phyloP scores from a whole-genome alignment of 495 filamentous ascomycete genomes.

The Penicillium alfredii region DNA sequence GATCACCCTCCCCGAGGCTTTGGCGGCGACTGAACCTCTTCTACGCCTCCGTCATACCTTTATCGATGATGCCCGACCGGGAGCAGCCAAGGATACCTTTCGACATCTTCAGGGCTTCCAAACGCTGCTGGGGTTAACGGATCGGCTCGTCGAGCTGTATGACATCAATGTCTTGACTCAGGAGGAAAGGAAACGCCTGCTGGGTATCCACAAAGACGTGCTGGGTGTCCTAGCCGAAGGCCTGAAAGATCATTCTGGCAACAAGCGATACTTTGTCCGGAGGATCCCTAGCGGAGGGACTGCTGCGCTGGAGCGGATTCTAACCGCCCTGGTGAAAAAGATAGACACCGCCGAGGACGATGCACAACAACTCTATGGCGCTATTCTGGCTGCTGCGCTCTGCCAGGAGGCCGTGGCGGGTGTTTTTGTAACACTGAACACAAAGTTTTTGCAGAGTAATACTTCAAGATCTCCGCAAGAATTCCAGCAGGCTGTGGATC shows the following conservation, averaged over 20 bases:
- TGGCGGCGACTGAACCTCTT: slow-evolving; percentile 34
- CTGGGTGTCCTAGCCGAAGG: slow-evolving; percentile 69
- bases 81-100: slow-evolving; percentile 68
- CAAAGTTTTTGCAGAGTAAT: slow-evolving; percentile 19
- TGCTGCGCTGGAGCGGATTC: slow-evolving; percentile 63
- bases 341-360: slow-evolving; percentile 46
- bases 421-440: slow-evolving; percentile 30
- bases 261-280: slow-evolving; percentile 76
- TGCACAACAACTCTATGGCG: slow-evolving; percentile 73
- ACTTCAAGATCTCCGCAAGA: slow-evolving; percentile 11
- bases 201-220: slow-evolving; percentile 63
- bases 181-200: slow-evolving; percentile 54
- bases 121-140: slow-evolving; percentile 58
- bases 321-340: slow-evolving; percentile 55
- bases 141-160: slow-evolving; percentile 66
- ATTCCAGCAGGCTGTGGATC: slow-evolving; percentile 28
- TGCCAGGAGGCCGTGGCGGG: slow-evolving; percentile 64
- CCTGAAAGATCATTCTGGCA: slow-evolving; percentile 76
- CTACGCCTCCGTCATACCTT: slow-evolving; percentile 51
- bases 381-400: slow-evolving; percentile 74
- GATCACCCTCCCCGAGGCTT: slow-evolving; percentile 24
- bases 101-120: slow-evolving; percentile 78
- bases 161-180: slow-evolving; percentile 46
- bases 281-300: slow-evolving; percentile 70
- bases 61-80: slow-evolving; percentile 43